Conservation (phyloP, 805 yeast species). For the Zygosaccharomyces pseudorouxii region DNA sequence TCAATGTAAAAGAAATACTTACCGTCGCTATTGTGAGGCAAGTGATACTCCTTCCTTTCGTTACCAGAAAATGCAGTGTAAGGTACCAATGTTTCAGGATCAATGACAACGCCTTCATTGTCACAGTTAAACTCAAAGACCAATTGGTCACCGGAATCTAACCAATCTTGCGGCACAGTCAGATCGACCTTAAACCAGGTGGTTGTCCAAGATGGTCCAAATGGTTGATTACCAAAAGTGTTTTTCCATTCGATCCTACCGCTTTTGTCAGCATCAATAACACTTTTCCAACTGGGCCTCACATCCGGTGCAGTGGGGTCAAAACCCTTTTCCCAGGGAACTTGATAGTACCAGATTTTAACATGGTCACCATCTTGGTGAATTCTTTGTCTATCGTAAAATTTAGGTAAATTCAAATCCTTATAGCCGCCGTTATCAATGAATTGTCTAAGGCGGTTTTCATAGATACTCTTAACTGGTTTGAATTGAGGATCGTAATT, state of each 20-base stretch:
- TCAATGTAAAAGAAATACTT: conserved; percentile 75
- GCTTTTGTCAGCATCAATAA: conserved; percentile 24
- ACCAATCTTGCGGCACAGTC: conserved; percentile 54
- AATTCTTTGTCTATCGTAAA: conserved; percentile 59
- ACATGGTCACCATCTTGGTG: conserved; percentile 43
- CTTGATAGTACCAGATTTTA: conserved; percentile 61
- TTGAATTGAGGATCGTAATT: conserved; percentile 51
- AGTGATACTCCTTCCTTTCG: conserved; percentile 67
- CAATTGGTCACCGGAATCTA: conserved; percentile 45
- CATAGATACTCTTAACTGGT: conserved; percentile 59
- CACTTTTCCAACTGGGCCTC: conserved; percentile 34
- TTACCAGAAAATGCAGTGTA: conserved; percentile 82
- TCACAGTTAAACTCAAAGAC: conserved; percentile 80
- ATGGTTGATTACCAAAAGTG: conserved; percentile 65
- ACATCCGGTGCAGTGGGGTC: conserved; percentile 39
- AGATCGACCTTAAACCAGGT: conserved; percentile 82
- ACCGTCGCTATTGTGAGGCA: conserved; percentile 51
- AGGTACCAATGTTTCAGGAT: conserved; percentile 55
- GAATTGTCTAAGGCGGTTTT: conserved; percentile 55
- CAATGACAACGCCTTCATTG: conserved; percentile 80
- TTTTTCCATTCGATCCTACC: conserved; percentile 43
- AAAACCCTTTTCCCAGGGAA: conserved; percentile 49
- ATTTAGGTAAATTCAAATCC: conserved; percentile 71
- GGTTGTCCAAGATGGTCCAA: conserved; percentile 96
- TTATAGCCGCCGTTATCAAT: conserved; percentile 69